phyloP scores from a whole-genome alignment of 495 filamentous ascomycete genomes.

The Friedmanniomyces simplex region DNA sequence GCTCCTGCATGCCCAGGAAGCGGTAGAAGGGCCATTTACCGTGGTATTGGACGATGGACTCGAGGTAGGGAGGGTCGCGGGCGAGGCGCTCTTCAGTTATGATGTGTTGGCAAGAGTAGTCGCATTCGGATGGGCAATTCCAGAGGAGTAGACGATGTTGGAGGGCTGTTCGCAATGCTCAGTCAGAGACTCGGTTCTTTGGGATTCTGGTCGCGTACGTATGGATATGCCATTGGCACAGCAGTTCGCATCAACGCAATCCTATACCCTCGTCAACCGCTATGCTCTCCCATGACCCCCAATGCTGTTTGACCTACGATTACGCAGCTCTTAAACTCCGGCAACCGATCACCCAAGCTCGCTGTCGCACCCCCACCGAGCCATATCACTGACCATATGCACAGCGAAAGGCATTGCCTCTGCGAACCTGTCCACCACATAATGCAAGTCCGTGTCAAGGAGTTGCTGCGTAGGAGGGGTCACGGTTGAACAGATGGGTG shows the following conservation, averaged over 20 bases:
- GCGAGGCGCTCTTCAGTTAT: slow-evolving; percentile 63
- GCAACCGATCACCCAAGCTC: slow-evolving; percentile 74
- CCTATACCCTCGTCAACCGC: slow-evolving; percentile 37
- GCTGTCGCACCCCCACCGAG: slow-evolving; percentile 46
- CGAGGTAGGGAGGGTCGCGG: slow-evolving; percentile 49
- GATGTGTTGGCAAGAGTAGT: slow-evolving; percentile 96
- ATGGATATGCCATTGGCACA: slow-evolving; percentile 37
- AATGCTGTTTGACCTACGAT: slow-evolving; percentile 44
- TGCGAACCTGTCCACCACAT: neutral
- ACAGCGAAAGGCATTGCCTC: slow-evolving; percentile 1
- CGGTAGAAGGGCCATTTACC: slow-evolving; percentile 97
- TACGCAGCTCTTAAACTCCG: slow-evolving; percentile 84
- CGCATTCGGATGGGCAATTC: slow-evolving; percentile 84
- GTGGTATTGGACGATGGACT: slow-evolving; percentile 81
- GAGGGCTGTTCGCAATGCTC: slow-evolving; percentile 49
- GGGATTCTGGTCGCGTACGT: slow-evolving; percentile 39
- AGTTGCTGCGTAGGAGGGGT: no score
- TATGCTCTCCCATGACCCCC: neutral
- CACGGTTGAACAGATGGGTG: no score
- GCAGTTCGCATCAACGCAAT: slow-evolving; percentile 77
- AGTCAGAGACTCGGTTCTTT: no score
- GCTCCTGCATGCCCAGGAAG: slow-evolving; percentile 90
- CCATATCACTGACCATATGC: slow-evolving; percentile 10
- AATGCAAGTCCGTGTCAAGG: slow-evolving; percentile 1
- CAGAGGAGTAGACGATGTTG: slow-evolving; percentile 63